Percentiles rank a stretch among this genome's conserved stretches.
Evolutionary conservation across 1,139 yeast genomes (phyloP).

Genomic region (Taphrina sp.): DNA sequence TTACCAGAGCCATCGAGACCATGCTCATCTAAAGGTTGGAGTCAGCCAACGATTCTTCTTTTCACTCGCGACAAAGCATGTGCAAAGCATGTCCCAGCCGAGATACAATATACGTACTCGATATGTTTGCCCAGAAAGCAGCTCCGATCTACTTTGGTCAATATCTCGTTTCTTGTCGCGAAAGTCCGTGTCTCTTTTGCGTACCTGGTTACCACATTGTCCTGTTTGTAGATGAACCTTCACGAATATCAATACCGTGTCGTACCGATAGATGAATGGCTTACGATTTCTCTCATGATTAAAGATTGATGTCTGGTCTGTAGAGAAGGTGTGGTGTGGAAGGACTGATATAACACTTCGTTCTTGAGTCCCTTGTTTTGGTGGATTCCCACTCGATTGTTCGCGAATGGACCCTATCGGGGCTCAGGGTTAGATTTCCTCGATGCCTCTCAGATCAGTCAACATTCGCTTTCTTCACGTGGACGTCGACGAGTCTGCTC

Average conservation of each 20-base stretch:
- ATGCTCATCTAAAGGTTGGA: slow-evolving; percentile 76
- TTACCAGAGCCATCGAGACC: slow-evolving; percentile 81
- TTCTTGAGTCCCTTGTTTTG: neutral
- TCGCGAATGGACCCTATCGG: too few species aligned
- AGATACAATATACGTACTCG: too few species aligned
- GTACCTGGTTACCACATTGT: slow-evolving; percentile 98
- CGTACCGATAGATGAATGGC: neutral
- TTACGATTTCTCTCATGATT: slow-evolving; percentile 32
- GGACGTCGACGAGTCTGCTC: too few species aligned
- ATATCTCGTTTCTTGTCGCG: slow-evolving; percentile 4
- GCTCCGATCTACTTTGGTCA: slow-evolving; percentile 55
- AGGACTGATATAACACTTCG: too few species aligned
- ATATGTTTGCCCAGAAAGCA: slow-evolving; percentile 62
- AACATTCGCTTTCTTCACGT: too few species aligned
- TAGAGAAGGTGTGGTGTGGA: neutral
- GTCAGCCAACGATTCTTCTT: slow-evolving; percentile 1
- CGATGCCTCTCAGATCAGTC: too few species aligned
- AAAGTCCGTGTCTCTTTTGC: neutral
- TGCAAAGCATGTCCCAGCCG: too few species aligned
- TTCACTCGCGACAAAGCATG: too few species aligned
- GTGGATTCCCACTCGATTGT: too few species aligned
- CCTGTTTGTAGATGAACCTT: slow-evolving; percentile 88
- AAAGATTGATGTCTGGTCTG: neutral
- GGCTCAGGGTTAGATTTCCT: too few species aligned
- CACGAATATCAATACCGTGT: neutral